phyloP scores from a whole-genome alignment of 768 basidiomycete genomes.

The Trametes sanguinea region DNA sequence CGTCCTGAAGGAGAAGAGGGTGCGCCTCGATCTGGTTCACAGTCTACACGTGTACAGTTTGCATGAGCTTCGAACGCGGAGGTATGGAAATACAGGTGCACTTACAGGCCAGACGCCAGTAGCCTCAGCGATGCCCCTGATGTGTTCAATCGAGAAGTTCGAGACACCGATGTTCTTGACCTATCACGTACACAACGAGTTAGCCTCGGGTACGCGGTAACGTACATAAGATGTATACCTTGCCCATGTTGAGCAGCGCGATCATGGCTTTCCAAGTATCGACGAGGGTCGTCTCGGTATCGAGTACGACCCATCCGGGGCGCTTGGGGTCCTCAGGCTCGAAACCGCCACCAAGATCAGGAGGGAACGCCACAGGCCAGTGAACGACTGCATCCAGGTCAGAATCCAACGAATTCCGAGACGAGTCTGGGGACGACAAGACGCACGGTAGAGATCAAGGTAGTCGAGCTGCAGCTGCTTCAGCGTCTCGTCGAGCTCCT shows the following conservation, averaged over 20 bases:
- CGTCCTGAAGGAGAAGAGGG: slow-evolving; percentile 75
- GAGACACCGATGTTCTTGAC: slow-evolving; percentile 78
- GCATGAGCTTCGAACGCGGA: no score
- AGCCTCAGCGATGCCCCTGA: slow-evolving; percentile 66
- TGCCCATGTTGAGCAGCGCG: slow-evolving; percentile 63
- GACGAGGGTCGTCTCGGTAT: slow-evolving; percentile 58
- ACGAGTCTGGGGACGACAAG: neutral
- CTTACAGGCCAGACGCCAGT: slow-evolving; percentile 74
- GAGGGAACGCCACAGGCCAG: slow-evolving; percentile 74
- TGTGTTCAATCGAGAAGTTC: slow-evolving; percentile 70
- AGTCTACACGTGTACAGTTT: slow-evolving; percentile 35
- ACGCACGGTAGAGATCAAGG: slow-evolving; percentile 77
- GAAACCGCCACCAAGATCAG: slow-evolving; percentile 50
- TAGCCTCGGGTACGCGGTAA: neutral
- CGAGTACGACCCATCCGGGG: slow-evolving; percentile 52
- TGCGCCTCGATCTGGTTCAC: slow-evolving; percentile 86
- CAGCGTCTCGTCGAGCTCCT: slow-evolving; percentile 76
- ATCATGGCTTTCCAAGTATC: slow-evolving; percentile 87
- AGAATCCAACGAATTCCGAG: neutral
- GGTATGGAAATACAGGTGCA: neutral
- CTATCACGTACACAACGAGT: slow-evolving; percentile 33
- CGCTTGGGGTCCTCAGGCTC: slow-evolving; percentile 52
- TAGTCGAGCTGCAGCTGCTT: slow-evolving; percentile 71
- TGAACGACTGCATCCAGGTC: slow-evolving; percentile 56
- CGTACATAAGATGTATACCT: slow-evolving; percentile 42